Evolutionary conservation across 2,329 filamentous ascomycete genomes (phyloP).

Genomic region (Aureobasidium sp.): DNA sequence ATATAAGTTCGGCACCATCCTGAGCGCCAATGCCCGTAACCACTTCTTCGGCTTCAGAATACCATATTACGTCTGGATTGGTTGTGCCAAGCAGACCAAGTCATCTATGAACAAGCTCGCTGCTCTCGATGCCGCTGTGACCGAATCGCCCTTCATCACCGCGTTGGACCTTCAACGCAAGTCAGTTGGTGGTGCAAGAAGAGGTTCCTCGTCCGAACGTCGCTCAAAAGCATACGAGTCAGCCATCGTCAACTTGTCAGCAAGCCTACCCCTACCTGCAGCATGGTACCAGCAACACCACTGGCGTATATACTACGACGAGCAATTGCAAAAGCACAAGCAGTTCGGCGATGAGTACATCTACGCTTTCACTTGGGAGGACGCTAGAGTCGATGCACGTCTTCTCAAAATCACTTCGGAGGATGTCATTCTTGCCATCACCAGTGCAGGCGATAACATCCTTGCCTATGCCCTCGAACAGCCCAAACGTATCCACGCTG

Average conservation of each 20-base stretch:
- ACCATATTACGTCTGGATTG: conserved; percentile 91
- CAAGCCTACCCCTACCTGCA: conserved; percentile 79
- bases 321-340: conserved; percentile 77
- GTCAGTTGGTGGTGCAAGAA: conserved; percentile 38
- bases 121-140: conserved; percentile 75
- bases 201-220: conserved; percentile 55
- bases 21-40: conserved; percentile 76
- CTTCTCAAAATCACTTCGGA: conserved; percentile 71
- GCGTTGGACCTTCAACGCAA: conserved; percentile 51
- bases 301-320: conserved; percentile 91
- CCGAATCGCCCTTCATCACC: conserved; percentile 77
- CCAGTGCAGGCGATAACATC: conserved; percentile 89
- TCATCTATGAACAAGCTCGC: conserved; percentile 55
- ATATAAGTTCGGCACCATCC: conserved; percentile 86
- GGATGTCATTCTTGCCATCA: conserved; percentile 88
- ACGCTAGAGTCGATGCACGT: conserved; percentile 75
- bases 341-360: conserved; percentile 97
- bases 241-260: conserved; percentile 75
- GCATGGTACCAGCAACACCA: conserved; percentile 97
- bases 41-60: conserved; percentile 71
- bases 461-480: conserved; percentile 74
- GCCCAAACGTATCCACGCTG: conserved; percentile 81
- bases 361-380: conserved; percentile 97
- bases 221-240: conserved; percentile 87
- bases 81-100: conserved; percentile 68